These are phyloP conservation scores for Thalassiosira tumida DNA, from an alignment of 352 stramenopile genomes.

Conservation along the genomic window DNA sequence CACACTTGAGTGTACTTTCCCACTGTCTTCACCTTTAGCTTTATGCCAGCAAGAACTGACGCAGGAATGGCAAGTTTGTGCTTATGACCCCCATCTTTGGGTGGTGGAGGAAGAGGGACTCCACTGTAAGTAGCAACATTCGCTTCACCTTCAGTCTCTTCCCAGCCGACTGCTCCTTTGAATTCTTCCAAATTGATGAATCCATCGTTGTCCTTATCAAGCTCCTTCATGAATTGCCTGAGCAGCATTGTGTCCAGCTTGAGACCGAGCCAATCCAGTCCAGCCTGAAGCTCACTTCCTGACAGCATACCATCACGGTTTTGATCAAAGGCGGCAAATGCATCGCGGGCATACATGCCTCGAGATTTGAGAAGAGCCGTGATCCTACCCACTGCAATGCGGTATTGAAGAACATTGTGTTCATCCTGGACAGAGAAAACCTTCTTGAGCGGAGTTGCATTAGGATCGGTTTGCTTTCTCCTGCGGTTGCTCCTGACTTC, in stretches of 20 bases:
- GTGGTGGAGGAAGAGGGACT: conserved; percentile 89
- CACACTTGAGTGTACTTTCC: conserved; percentile 91
- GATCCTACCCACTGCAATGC: conserved; percentile 92
- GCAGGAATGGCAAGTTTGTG: conserved; percentile 88
- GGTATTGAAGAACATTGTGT: conserved; percentile 95
- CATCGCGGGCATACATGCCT: conserved; percentile 93
- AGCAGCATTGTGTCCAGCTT: conserved; percentile 89
- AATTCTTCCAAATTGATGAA: conserved; percentile 94
- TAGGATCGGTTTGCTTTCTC: conserved; percentile 95
- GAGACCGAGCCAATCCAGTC: conserved; percentile 92
- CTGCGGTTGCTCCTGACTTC: conserved; percentile 94
- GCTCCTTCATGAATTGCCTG: conserved; percentile 92
- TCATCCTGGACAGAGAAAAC: conserved; percentile 98
- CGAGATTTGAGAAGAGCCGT: conserved; percentile 91
- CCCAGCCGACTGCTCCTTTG: conserved; percentile 92
- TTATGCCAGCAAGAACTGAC: conserved; percentile 91
- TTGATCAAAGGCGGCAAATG: conserved; percentile 93
- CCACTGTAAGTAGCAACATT: conserved; percentile 86
- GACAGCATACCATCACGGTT: conserved; percentile 93
- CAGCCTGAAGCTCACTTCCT: conserved; percentile 92
- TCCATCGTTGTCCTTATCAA: conserved; percentile 93
- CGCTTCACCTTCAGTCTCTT: conserved; percentile 86
- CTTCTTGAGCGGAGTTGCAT: conserved; percentile 96
- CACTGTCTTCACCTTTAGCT: conserved; percentile 92
- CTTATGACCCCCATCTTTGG: conserved; percentile 88